These are phyloP conservation scores for Globisporangium yorkense DNA, from an alignment of 352 stramenopile species.

Conservation along the genomic window DNA sequence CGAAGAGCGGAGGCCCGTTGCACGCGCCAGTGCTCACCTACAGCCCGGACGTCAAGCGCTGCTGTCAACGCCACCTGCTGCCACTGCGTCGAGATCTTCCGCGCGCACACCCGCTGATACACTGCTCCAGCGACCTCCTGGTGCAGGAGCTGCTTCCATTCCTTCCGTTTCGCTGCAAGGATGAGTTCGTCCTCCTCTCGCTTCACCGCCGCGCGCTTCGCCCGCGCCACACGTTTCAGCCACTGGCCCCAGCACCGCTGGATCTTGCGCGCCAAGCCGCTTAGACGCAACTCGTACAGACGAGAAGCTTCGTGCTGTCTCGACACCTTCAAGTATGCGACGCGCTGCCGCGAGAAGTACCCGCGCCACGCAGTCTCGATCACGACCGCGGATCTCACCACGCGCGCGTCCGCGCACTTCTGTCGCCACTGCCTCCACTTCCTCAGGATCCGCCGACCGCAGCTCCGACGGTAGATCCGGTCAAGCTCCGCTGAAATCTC, in stretches of 20 bases:
- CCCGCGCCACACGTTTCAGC: conserved; percentile 16
- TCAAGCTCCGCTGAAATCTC: conserved; percentile 4
- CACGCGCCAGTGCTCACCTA: too few species aligned
- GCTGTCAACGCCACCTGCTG: too few species aligned
- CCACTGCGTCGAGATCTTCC: too few species aligned
- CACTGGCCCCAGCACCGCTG: conserved; percentile 27
- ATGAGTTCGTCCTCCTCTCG: conserved; percentile 27
- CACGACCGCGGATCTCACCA: conserved; percentile 4
- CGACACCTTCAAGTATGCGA: neutral
- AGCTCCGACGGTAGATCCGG: conserved; percentile 7
- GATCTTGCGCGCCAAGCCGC: conserved; percentile 9
- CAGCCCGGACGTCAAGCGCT: too few species aligned
- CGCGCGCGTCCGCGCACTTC: conserved; percentile 1
- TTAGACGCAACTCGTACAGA: conserved; percentile 8
- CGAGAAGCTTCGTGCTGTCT: conserved; percentile 2
- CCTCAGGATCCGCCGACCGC: conserved; percentile 9
- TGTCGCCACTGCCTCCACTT: conserved; percentile 9
- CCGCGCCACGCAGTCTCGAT: conserved; percentile 14
- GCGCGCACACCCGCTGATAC: too few species aligned
- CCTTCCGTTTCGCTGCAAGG: conserved; percentile 18
- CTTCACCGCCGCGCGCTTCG: conserved; percentile 26
- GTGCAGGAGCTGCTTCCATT: conserved; percentile 4
- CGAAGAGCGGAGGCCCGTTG: too few species aligned
- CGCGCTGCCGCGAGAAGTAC: conserved; percentile 6
- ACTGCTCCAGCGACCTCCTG: too few species aligned